Evolutionary conservation across 805 yeast genomes (phyloP).

Genomic region (Jamesozyma lodderae): DNA sequence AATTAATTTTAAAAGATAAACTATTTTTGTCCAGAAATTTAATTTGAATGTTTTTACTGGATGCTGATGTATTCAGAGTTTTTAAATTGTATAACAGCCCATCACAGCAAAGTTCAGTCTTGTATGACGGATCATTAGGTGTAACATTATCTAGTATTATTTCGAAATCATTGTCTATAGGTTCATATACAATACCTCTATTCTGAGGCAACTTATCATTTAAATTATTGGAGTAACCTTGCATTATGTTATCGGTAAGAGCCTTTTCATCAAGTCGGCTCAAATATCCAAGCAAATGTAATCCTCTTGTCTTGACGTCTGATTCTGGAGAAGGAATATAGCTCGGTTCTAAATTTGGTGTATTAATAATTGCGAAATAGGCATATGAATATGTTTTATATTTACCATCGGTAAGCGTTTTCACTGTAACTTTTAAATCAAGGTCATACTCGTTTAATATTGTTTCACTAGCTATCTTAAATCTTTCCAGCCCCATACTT

Average conservation of each 20-base stretch:
- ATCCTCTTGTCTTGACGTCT: slow-evolving; percentile 13
- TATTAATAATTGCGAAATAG: slow-evolving; percentile 24
- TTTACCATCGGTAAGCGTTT: neutral
- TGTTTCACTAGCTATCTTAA: slow-evolving; percentile 54
- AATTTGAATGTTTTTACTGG: slow-evolving; percentile 6
- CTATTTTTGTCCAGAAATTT: slow-evolving; percentile 7
- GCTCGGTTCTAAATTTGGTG: slow-evolving; percentile 22
- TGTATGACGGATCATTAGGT: slow-evolving; percentile 4
- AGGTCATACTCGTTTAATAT: slow-evolving; percentile 37
- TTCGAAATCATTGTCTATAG: slow-evolving; percentile 12
- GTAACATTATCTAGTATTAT: slow-evolving; percentile 9
- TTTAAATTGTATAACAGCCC: slow-evolving; percentile 21
- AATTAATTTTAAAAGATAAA: slow-evolving; percentile 1
- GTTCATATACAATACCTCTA: slow-evolving; percentile 12
- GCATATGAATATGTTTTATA: slow-evolving; percentile 9
- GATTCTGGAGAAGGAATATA: slow-evolving; percentile 28
- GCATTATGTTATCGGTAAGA: slow-evolving; percentile 15
- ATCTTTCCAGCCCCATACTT: slow-evolving; percentile 55
- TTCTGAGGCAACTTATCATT: slow-evolving; percentile 7
- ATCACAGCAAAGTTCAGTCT: slow-evolving; percentile 26
- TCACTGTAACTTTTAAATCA: slow-evolving; percentile 10
- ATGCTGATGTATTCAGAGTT: slow-evolving; percentile 4
- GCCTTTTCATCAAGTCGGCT: slow-evolving; percentile 7
- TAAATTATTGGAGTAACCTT: slow-evolving; percentile 19
- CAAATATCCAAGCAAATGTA: slow-evolving; percentile 22